These are phyloP conservation scores for Russula compacta DNA, from an alignment of 768 basidiomycete genomes.

Conservation along the genomic window DNA sequence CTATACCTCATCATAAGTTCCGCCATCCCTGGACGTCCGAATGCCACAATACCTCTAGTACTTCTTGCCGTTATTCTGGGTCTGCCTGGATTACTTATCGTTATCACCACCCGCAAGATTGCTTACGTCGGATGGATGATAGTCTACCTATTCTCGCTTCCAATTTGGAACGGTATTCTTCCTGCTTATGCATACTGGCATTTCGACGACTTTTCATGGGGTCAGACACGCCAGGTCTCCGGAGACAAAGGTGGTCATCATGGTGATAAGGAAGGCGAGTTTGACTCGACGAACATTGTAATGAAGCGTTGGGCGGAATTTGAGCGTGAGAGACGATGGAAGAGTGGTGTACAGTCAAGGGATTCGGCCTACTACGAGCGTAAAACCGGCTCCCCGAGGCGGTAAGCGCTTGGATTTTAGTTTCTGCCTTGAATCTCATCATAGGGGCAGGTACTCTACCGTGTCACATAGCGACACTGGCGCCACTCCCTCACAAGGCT, in stretches of 20 bases:
- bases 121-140: constrained; percentile 98
- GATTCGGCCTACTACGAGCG: constrained; percentile 64
- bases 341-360: constrained; percentile 73
- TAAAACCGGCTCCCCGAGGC: constrained; percentile 37
- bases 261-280: constrained; percentile 94
- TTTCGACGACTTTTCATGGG: constrained; percentile 98
- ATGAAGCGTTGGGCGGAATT: constrained; percentile 99
- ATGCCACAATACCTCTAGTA: constrained; percentile 84
- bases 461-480: constrained; percentile 72
- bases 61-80: constrained; percentile 92
- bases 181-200: constrained; percentile 98
- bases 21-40: constrained; percentile 69
- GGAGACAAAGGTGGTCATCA: constrained; percentile 49
- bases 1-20: constrained; percentile 85
- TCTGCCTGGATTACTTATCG: constrained; percentile 90
- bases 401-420: constrained; percentile 40
- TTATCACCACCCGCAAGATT: constrained; percentile 89
- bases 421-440: constrained; percentile 9
- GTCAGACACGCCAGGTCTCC: constrained; percentile 76
- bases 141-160: constrained; percentile 83
- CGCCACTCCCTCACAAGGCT: constrained; percentile 40
- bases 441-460: constrained; percentile 59
- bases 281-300: constrained; percentile 92
- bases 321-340: constrained; percentile 92
- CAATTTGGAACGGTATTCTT: constrained; percentile 94